Percentiles rank a stretch among this genome's conserved stretches.
Evolutionary conservation across 495 filamentous ascomycete species (phyloP).

Genomic region (Peziza echinospora): DNA sequence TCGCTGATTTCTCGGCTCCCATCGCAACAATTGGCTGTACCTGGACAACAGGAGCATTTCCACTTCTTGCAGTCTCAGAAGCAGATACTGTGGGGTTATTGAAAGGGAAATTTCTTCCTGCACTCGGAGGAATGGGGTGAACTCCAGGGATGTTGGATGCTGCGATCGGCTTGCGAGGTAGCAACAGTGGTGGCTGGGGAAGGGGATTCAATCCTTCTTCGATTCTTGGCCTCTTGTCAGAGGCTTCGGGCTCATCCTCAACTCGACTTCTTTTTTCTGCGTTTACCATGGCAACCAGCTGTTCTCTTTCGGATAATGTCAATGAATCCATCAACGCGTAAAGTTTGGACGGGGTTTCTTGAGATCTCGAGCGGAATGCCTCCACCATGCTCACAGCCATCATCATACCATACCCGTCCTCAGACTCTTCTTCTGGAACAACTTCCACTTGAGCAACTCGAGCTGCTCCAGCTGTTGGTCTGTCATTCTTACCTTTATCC

Average conservation of each 20-base stretch:
- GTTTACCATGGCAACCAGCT: background rate
- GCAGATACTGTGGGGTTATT: no score
- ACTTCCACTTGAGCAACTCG: background rate
- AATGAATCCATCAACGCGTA: background rate
- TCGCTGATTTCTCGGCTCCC: no score
- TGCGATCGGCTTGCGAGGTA: no score
- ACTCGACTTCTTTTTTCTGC: background rate
- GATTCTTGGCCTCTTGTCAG: background rate
- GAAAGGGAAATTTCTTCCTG: no score
- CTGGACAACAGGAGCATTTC: no score
- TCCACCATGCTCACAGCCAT: background rate
- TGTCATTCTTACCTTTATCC: background rate
- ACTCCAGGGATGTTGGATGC: no score
- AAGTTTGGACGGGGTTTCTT: background rate
- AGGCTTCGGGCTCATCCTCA: background rate
- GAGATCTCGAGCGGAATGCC: no score
- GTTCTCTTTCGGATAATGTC: background rate
- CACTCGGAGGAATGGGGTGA: no score
- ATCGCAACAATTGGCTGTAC: no score
- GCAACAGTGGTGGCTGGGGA: no score
- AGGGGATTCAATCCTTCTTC: no score
- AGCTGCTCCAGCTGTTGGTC: background rate
- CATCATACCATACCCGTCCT: background rate
- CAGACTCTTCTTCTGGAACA: background rate
- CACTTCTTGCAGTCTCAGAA: no score